Evolutionary conservation across 176 grass and related monocot species (phyloP), one percentile per base, ranked within the genome.

Genomic region (Zea luxurians): DNA sequence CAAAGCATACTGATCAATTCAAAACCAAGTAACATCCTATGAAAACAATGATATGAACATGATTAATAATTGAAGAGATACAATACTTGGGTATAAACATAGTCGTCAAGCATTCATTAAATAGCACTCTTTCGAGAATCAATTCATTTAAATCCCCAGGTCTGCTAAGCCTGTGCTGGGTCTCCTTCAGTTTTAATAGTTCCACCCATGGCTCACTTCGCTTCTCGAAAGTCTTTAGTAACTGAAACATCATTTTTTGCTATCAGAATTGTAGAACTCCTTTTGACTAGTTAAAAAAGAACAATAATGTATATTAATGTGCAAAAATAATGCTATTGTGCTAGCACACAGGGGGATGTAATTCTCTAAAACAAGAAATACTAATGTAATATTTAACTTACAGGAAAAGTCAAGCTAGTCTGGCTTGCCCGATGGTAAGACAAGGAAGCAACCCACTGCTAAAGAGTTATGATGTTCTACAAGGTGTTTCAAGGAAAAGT

Each of bases 71-170:
- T 68, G 40, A 45, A 68, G 41, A 68, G 41, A 68, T 45, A 43
- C 65, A 18, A 7, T 68, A 68, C 65, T 68, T 68, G 65, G 65
- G 65, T 44, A 11, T 10, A 68, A 68, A 68, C 41, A 6, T 68
- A 68, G 65, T 20, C 2, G 17, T 68, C 65, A 68, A 68, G 65
- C 65, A 68, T 20, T 44, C 65, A 45, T 68, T 45, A 45, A 68
- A 68, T 68, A 68, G 65, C 8, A 45, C 0, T 68, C 65, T 45
- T 68, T 66, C 65, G 8, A 68, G 65, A 68, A 11, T 10, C 8
- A 4, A 20, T 45, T 68, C 65, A 45, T 68, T 68, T 45, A 68
- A 68, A 68, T 68, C 65, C 65, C 8, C 3, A 4, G 65, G 65
- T 43, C 15, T 38, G 0, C n/a, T 12, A 20, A 41, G 40, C 40